A percentile compares a stretch with the other conserved stretches of the same genome.
phyloP scores from a whole-genome alignment of 2,329 filamentous ascomycete genomes.

The Fusarium camptoceras region DNA sequence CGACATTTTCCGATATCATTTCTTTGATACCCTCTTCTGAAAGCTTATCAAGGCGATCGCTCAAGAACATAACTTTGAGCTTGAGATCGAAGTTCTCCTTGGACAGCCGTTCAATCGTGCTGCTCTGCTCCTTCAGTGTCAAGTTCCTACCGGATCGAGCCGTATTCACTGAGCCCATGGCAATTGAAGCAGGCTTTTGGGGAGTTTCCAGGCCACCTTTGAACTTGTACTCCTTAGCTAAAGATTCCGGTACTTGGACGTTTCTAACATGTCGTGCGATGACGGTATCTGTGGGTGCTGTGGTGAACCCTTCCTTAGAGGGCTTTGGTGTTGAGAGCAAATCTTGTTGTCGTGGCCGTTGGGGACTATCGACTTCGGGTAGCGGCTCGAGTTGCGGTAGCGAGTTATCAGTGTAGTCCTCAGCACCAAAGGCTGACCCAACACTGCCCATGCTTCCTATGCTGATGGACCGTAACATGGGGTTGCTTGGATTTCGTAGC shows the following conservation, averaged over 20 bases:
- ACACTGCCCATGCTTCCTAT: constrained; percentile 93
- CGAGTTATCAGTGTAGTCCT: constrained; percentile 64
- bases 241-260: constrained; percentile 89
- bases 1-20: constrained; percentile 97
- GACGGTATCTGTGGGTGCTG: constrained; percentile 85
- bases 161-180: constrained; percentile 59
- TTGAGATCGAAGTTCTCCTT: constrained; percentile 99
- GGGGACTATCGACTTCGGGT: constrained; percentile 60
- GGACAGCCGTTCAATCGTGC: constrained; percentile 92
- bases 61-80: constrained; percentile 96
- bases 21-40: constrained; percentile 97
- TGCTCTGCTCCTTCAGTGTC: constrained; percentile 96
- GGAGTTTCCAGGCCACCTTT: constrained; percentile 75
- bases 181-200: constrained; percentile 63
- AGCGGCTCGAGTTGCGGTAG: constrained; percentile 62
- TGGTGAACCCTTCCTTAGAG: constrained; percentile 61
- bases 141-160: constrained; percentile 74
- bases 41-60: constrained; percentile 89
- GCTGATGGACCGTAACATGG: constrained; percentile 81
- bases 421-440: constrained; percentile 73
- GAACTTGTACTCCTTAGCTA: constrained; percentile 86
- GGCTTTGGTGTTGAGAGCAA: constrained; percentile 78
- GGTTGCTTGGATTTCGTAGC: constrained; percentile 63
- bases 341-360: constrained; percentile 55
- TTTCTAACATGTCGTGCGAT: constrained; percentile 89